Evolutionary conservation across 345 rosid genomes (phyloP).

Genomic region (Acer saccharum): DNA sequence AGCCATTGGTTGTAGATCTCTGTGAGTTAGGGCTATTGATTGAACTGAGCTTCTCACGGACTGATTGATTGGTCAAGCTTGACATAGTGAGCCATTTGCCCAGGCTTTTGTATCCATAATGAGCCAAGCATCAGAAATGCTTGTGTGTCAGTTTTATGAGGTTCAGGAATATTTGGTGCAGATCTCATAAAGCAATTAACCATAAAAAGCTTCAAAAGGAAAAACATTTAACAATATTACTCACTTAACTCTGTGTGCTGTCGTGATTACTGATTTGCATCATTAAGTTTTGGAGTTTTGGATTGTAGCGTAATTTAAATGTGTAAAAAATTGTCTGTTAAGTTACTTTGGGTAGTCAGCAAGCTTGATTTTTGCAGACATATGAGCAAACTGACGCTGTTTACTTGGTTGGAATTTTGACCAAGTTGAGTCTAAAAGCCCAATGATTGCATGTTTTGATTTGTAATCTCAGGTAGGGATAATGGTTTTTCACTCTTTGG

Average conservation of each 20-base stretch:
- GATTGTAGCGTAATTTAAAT: neutral
- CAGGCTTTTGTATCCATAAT: neutral
- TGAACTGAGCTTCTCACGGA: conserved; percentile 8
- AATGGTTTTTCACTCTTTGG: neutral
- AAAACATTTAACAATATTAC: neutral
- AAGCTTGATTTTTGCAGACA: neutral
- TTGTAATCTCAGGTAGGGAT: conserved; percentile 3
- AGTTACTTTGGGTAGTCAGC: neutral
- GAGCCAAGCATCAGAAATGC: conserved; percentile 3
- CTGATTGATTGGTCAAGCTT: conserved; percentile 8
- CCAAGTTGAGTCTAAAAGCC: neutral
- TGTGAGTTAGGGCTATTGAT: neutral
- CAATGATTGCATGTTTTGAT: neutral
- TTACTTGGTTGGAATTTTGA: neutral
- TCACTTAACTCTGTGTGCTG: neutral
- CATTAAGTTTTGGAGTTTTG: neutral
- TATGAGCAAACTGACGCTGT: neutral
- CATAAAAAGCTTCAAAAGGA: neutral
- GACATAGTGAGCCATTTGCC: neutral
- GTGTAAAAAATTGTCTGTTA: neutral
- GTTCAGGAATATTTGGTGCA: neutral
- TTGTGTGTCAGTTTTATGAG: neutral
- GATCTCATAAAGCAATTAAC: neutral
- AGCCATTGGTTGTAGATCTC: conserved; percentile 3
- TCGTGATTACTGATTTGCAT: neutral